These are phyloP conservation scores for Tilletiaria anomala DNA, from an alignment of 1,284 basidiomycete species.

Conservation along the genomic window DNA sequence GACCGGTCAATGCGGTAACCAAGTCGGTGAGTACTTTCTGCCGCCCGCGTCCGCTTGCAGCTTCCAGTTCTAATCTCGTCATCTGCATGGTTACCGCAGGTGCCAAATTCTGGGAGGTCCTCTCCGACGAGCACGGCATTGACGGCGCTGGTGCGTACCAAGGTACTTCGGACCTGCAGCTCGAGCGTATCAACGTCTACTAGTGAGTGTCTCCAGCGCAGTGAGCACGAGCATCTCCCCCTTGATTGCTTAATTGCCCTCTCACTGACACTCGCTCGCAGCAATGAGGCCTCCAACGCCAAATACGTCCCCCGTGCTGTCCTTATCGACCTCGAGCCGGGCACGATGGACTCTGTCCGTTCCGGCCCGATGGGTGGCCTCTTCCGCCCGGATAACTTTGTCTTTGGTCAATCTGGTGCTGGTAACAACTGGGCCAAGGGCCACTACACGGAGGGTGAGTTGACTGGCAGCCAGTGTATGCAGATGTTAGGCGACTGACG, in stretches of 20 bases:
- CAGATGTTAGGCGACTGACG: too few species aligned
- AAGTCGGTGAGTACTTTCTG: constrained; percentile 6
- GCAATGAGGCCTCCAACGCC: constrained; percentile 40
- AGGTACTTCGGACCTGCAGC: constrained; percentile 84
- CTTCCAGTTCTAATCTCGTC: too few species aligned
- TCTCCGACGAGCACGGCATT: constrained; percentile 95
- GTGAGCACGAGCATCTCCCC: neutral
- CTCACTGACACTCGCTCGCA: constrained; percentile 1
- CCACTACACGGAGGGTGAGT: constrained; percentile 41
- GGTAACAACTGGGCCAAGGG: constrained; percentile 84
- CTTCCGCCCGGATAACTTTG: constrained; percentile 73
- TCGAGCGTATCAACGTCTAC: constrained; percentile 65
- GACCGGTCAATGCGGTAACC: constrained; percentile 41
- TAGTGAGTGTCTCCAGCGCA: constrained; percentile 8
- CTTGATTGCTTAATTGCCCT: too few species aligned
- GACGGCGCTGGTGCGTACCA: constrained; percentile 77
- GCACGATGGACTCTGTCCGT: constrained; percentile 59
- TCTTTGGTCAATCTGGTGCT: constrained; percentile 52
- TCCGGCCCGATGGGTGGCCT: constrained; percentile 57
- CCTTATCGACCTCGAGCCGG: constrained; percentile 78
- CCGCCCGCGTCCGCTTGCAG: too few species aligned
- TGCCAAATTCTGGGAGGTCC: constrained; percentile 96
- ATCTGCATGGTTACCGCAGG: too few species aligned
- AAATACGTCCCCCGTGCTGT: constrained; percentile 93
- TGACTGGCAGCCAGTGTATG: too few species aligned